Base-by-base conservation (phyloP, 1,139 yeast genomes). In the Pneumocystis jirovecii region DNA sequence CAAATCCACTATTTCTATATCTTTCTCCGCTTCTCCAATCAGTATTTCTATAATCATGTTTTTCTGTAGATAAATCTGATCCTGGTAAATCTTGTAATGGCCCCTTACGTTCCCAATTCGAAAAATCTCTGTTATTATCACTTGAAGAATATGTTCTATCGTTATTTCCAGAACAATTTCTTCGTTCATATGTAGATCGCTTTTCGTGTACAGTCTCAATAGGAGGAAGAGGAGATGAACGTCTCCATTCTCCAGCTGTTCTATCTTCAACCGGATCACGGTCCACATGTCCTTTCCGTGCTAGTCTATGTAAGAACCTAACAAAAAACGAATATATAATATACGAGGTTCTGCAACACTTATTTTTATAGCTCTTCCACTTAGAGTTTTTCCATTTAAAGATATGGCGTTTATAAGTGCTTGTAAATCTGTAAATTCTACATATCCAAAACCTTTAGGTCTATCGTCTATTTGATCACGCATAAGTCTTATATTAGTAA, bases 291-390 rank as follows among this genome's bases (percentile, higher is more conserved):
- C 75, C 73, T 69, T 75, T 78, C 63, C 74, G 70, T 31, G 75
- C 76, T 34, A 73, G 73, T 64, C 73, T 71, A 21, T 70, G 67
- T 63, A 61, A 71, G 69, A 76, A 73, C 71, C 61, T 67, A 68
- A 76, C 78, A 70, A 73, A 66, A 29, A 50, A n/a, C 4, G 17
- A 29, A 42, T 44, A 19, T 50, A 12, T 50, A 25, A 50, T 60
- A 62, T 80, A 78, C 83, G 85, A 68, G 95, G 95, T 67, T 95
- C 96, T 64, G 97, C 97, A 67, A 93, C 97, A 70, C 85, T 83
- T 66, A 95, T 89, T 70, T 84, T 88, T 69, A 89, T 83, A 72
- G 84, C 84, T 78, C 96, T 85, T 66, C 90, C 95, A 68, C 82
- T 82, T 72, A 89, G 80, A 69, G 82, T 85, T 66, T 84, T 76